These are phyloP conservation scores for Aureococcus anophagefferens DNA, from an alignment of 108 stramenopile species.

Conservation along the genomic window DNA sequence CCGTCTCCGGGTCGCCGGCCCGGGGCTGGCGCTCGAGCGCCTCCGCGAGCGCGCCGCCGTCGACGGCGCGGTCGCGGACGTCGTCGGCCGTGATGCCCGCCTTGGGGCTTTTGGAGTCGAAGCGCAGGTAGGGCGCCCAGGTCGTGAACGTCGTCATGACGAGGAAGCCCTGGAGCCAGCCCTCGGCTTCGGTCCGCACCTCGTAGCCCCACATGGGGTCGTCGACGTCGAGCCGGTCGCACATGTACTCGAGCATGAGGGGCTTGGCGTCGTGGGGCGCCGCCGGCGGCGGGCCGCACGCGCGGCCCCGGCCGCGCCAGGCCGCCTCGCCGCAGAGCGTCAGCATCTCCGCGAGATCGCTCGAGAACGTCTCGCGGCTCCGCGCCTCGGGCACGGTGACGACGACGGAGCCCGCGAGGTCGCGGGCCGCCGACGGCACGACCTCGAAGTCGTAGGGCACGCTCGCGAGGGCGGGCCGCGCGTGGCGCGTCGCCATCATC, in stretches of 20 bases:
- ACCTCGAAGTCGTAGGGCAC: background rate
- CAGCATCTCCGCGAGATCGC: constrained; percentile 58
- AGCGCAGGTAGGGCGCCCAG: constrained; percentile 32
- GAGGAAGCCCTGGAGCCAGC: constrained; percentile 77
- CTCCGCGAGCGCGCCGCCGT: constrained; percentile 28
- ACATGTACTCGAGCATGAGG: constrained; percentile 75
- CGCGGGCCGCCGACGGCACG: background rate
- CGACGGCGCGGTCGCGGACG: background rate
- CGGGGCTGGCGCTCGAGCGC: constrained; percentile 59
- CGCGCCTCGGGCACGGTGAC: background rate
- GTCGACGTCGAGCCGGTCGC: constrained; percentile 79
- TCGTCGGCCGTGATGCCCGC: background rate
- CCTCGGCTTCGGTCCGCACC: constrained; percentile 48
- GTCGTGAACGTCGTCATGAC: constrained; percentile 78
- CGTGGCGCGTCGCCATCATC: no score
- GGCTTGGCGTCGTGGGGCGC: constrained; percentile 48
- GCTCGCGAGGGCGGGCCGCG: background rate
- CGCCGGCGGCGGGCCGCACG: constrained; percentile 12
- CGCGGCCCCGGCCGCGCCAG: background rate
- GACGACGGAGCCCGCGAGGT: background rate
- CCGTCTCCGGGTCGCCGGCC: constrained; percentile 70
- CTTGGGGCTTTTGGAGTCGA: background rate
- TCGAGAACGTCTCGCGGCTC: background rate
- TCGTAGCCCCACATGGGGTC: constrained; percentile 71
- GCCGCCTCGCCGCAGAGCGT: constrained; percentile 41